These are phyloP conservation scores for Erigeron canadensis DNA, from an alignment of 129 eudicot genomes.

Conservation along the genomic window DNA sequence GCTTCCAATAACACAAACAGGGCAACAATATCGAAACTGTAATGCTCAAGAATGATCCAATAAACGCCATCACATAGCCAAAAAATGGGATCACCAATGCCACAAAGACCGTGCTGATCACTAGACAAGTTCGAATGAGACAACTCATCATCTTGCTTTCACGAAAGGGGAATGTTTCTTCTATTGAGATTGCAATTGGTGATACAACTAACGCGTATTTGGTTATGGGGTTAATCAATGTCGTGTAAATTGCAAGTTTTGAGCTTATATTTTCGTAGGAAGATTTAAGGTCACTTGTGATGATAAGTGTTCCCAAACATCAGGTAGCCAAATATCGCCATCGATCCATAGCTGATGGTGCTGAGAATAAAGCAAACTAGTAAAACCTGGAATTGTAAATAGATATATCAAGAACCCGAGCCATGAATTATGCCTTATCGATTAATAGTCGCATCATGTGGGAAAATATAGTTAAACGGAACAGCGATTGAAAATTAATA, in stretches of 20 bases:
- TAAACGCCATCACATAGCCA: slow-evolving; percentile 67
- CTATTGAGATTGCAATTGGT: slow-evolving; percentile 52
- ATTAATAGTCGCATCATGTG: neutral
- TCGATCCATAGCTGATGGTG: slow-evolving; percentile 55
- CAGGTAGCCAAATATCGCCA: slow-evolving; percentile 63
- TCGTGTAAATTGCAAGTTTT: slow-evolving; percentile 66
- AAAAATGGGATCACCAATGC: slow-evolving; percentile 66
- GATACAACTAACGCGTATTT: slow-evolving; percentile 56
- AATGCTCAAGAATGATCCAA: slow-evolving; percentile 59
- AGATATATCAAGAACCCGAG: no score
- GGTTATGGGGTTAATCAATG: slow-evolving; percentile 58
- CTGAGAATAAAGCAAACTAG: slow-evolving; percentile 55
- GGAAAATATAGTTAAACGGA: neutral
- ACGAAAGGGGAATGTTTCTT: slow-evolving; percentile 38
- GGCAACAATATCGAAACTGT: slow-evolving; percentile 65
- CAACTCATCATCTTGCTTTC: slow-evolving; percentile 38
- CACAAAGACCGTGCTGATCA: slow-evolving; percentile 55
- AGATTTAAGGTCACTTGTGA: slow-evolving; percentile 71
- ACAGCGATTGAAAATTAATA: neutral
- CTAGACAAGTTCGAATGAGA: slow-evolving; percentile 46
- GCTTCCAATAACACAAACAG: slow-evolving; percentile 67
- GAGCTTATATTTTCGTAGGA: slow-evolving; percentile 52
- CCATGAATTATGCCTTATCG: no score
- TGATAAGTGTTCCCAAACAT: slow-evolving; percentile 57
- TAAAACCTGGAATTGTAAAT: slow-evolving; percentile 46